Evolutionary conservation across 192 early-diverging fungal genomes (phyloP).

Genomic region (Coemansia sp.): DNA sequence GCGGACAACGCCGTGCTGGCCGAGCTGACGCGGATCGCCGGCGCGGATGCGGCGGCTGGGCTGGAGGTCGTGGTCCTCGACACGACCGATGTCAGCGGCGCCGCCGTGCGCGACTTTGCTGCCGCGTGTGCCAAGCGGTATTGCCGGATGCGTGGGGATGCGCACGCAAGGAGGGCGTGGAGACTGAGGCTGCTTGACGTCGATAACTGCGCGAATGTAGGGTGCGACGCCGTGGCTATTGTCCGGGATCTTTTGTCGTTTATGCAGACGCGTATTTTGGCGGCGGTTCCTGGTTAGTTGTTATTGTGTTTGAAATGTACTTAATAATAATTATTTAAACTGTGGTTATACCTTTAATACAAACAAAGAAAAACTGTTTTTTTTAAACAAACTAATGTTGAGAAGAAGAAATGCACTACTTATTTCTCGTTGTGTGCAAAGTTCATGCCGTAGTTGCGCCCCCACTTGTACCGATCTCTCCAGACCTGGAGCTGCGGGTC

Average conservation of each 20-base stretch:
- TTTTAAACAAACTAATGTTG: not conserved
- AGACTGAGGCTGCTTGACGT: conserved; percentile 31
- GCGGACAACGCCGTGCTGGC: conserved; percentile 31
- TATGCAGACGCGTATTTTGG: conserved; percentile 22
- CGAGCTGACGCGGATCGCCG: conserved; percentile 8
- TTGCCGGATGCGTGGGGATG: not conserved
- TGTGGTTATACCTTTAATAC: too few relatives aligned
- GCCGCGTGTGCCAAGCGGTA: conserved; percentile 29
- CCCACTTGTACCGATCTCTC: conserved; percentile 51
- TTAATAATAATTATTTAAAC: too few relatives aligned
- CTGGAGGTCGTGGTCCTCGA: conserved; percentile 28
- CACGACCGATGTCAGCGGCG: conserved; percentile 33
- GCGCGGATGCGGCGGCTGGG: not conserved
- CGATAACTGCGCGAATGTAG: conserved; percentile 31
- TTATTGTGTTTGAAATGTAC: too few relatives aligned
- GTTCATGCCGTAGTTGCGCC: conserved; percentile 48
- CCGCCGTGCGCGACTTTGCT: conserved; percentile 39
- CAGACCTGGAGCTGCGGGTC: conserved; percentile 48
- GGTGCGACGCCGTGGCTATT: conserved; percentile 35
- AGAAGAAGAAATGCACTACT: not conserved
- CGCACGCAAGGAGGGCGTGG: conserved; percentile 10
- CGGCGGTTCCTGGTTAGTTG: conserved; percentile 7
- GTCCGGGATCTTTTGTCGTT: conserved; percentile 29
- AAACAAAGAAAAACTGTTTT: too few relatives aligned
- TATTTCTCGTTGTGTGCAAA: conserved; percentile 48